Conservation (phyloP, 306 rosid genomes). For the Urtica urens region DNA sequence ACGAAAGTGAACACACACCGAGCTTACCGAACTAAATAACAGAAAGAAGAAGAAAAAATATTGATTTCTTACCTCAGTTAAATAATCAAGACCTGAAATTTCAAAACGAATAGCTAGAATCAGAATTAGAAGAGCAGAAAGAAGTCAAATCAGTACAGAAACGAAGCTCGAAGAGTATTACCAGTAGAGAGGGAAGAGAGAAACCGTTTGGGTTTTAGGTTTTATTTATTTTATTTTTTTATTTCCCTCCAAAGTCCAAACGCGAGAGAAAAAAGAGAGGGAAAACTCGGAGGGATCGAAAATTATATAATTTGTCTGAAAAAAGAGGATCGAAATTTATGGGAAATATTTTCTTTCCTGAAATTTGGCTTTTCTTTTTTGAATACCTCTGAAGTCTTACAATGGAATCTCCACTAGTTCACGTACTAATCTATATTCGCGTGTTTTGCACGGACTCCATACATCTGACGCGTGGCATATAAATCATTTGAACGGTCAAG, state of each 20-base stretch:
- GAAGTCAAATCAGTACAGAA: slow-evolving; percentile 3
- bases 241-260: slow-evolving; percentile 97
- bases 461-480: background rate
- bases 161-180: slow-evolving; percentile 24
- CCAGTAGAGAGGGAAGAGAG: slow-evolving; percentile 16
- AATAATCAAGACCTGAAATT: too few relatives aligned
- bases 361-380: background rate
- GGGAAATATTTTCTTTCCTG: slow-evolving; percentile 6
- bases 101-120: background rate
- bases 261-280: slow-evolving; percentile 58
- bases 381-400: background rate
- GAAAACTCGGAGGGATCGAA: slow-evolving; percentile 51
- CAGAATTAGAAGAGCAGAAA: slow-evolving; percentile 1
- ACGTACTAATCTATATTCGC: background rate
- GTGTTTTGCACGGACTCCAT: background rate
- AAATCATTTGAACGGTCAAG: background rate
- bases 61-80: too few relatives aligned
- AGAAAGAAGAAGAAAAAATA: too few relatives aligned
- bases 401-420: background rate
- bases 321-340: slow-evolving; percentile 18
- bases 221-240: slow-evolving; percentile 29
- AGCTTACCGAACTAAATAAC: too few relatives aligned
- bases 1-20: too few relatives aligned
- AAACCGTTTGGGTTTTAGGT: slow-evolving; percentile 15
- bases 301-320: slow-evolving; percentile 27